Conservation (phyloP, 1,284 basidiomycete genomes). For the Pyrrhoderma lamaoense region DNA sequence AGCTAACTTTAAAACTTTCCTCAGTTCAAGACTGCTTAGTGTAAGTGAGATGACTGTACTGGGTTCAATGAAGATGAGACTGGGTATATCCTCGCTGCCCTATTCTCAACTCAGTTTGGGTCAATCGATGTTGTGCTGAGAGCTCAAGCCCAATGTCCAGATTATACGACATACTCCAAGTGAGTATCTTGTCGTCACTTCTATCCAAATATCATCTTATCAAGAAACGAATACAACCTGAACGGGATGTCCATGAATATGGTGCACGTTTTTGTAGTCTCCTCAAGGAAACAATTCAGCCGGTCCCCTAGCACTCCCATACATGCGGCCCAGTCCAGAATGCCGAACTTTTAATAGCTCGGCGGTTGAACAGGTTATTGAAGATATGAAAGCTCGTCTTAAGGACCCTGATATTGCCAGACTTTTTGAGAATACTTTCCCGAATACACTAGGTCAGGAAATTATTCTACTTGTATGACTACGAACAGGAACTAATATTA, state of each 20-base stretch:
- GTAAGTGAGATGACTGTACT: too few species aligned
- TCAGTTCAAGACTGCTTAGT: too few species aligned
- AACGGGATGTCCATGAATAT: background rate
- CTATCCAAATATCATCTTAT: background rate
- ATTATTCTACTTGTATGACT: background rate
- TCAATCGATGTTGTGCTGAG: background rate
- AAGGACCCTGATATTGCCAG: slow-evolving; percentile 69
- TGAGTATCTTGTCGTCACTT: too few species aligned
- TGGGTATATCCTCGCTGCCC: too few species aligned
- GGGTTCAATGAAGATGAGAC: too few species aligned
- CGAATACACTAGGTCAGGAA: slow-evolving; percentile 60
- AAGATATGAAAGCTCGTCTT: slow-evolving; percentile 58
- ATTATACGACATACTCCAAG: slow-evolving; percentile 58
- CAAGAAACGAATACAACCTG: background rate
- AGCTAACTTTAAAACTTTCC: too few species aligned
- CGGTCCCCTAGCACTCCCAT: slow-evolving; percentile 58
- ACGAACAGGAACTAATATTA: background rate
- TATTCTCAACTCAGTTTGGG: too few species aligned
- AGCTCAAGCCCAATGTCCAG: slow-evolving; percentile 37
- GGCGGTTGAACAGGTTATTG: slow-evolving; percentile 66
- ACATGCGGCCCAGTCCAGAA: slow-evolving; percentile 57
- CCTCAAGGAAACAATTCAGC: slow-evolving; percentile 52
- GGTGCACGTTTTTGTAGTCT: slow-evolving; percentile 27
- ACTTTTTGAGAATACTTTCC: slow-evolving; percentile 72
- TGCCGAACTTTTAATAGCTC: slow-evolving; percentile 70